Conservation (phyloP, 78 protist species). For the Pelomyxa schiedti region DNA sequence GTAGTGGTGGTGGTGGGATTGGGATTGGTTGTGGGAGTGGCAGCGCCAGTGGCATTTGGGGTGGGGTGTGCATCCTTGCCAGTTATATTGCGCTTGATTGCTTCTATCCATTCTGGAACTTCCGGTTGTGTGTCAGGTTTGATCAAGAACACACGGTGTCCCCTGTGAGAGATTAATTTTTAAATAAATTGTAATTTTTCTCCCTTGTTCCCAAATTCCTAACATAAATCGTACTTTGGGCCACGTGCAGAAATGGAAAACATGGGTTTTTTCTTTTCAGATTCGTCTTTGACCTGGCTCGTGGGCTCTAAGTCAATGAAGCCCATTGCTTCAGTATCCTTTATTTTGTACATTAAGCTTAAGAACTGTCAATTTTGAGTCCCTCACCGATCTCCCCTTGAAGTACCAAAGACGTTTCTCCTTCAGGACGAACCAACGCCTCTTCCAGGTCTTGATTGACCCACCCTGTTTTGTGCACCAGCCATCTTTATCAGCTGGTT, state of each 20-base stretch:
- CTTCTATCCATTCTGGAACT: not conserved
- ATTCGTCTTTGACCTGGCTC: not conserved
- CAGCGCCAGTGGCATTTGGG: no score
- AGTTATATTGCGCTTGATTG: not conserved
- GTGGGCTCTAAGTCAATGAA: not conserved
- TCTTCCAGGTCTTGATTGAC: conserved; percentile 51
- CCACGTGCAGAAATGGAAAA: not conserved
- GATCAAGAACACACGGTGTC: not conserved
- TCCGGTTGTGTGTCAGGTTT: not conserved
- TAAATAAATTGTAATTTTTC: not conserved
- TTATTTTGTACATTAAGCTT: not conserved
- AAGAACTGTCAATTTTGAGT: not conserved
- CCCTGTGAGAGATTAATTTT: not conserved
- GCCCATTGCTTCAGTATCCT: not conserved
- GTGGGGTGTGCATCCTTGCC: no score
- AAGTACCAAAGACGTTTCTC: conserved; percentile 44
- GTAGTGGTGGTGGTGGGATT: no score
- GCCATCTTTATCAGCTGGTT: conserved; percentile 51
- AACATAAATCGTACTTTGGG: no score
- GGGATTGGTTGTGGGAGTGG: no score
- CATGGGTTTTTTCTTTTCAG: not conserved
- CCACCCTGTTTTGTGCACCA: conserved; percentile 65
- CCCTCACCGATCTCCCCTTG: conserved; percentile 28
- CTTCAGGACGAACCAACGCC: conserved; percentile 49
- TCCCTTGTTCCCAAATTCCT: not conserved